A percentile compares a stretch with the other conserved stretches of the same genome.
Conservation (phyloP, 305 asterid genomes). For the Fraxinus dipetala region DNA sequence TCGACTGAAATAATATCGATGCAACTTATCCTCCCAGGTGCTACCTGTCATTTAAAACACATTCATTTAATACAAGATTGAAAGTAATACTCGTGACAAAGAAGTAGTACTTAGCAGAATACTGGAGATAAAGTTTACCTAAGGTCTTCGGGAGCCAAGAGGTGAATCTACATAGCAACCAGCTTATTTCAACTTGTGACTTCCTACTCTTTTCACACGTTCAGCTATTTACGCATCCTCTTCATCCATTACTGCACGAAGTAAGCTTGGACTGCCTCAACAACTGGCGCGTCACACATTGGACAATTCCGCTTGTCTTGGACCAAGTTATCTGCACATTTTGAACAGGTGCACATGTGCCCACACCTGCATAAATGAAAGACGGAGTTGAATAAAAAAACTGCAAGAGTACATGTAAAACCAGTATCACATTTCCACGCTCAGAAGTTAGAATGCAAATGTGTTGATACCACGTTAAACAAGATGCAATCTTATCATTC, state of each 20-base stretch:
- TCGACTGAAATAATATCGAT: background rate
- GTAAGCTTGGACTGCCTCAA: constrained; percentile 72
- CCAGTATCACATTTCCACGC: background rate
- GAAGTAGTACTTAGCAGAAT: background rate
- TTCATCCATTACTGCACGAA: constrained; percentile 38
- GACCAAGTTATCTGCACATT: constrained; percentile 68
- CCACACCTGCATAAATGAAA: constrained; percentile 60
- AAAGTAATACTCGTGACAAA: background rate
- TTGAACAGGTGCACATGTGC: constrained; percentile 85
- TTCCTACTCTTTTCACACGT: constrained; percentile 13
- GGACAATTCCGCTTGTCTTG: constrained; percentile 66
- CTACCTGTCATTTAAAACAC: background rate
- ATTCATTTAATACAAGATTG: background rate
- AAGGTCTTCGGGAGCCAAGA: constrained; percentile 17
- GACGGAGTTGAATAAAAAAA: background rate
- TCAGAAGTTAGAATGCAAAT: background rate
- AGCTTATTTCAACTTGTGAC: constrained; percentile 25
- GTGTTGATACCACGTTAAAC: background rate
- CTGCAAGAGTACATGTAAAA: background rate
- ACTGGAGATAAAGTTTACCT: background rate
- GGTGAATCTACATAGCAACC: constrained; percentile 18
- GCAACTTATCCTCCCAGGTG: background rate
- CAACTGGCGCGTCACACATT: constrained; percentile 72
- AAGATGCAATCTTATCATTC: background rate
- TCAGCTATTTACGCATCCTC: constrained; percentile 6